Conservation (phyloP, 2,329 filamentous ascomycete genomes). For the Aspergillus chevalieri region DNA sequence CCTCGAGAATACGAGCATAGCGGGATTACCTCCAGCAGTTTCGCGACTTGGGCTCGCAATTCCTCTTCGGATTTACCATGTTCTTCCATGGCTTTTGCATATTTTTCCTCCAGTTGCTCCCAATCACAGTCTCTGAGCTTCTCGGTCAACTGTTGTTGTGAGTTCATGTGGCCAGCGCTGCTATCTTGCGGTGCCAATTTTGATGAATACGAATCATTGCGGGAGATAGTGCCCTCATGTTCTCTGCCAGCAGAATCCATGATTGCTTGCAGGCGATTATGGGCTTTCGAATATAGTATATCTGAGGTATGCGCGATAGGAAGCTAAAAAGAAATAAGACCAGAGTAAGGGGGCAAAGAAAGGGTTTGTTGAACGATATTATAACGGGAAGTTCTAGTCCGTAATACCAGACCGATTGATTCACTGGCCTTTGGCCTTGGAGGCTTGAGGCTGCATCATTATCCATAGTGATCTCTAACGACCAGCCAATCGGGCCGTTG, state of each 20-base stretch:
- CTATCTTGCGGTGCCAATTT: not conserved
- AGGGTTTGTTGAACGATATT: too few relatives aligned
- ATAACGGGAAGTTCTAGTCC: too few relatives aligned
- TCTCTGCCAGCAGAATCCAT: conserved; percentile 1
- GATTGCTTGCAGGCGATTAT: not conserved
- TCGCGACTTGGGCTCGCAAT: conserved; percentile 61
- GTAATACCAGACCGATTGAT: too few relatives aligned
- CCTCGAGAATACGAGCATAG: not conserved
- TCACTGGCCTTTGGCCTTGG: too few relatives aligned
- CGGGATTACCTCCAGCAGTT: conserved; percentile 55
- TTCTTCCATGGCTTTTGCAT: conserved; percentile 58
- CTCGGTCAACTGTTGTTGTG: conserved; percentile 35
- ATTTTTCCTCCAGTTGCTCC: conserved; percentile 67
- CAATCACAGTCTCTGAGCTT: conserved; percentile 62
- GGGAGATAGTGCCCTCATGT: not conserved
- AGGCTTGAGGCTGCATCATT: too few relatives aligned
- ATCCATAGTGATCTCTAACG: too few relatives aligned
- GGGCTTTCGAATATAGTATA: not conserved
- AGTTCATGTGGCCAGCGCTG: conserved; percentile 3
- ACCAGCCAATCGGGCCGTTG: not conserved
- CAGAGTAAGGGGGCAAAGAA: not conserved
- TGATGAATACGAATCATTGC: not conserved
- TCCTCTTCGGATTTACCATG: conserved; percentile 59
- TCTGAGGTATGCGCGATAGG: not conserved
- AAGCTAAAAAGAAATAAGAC: not conserved